Conservation (phyloP, 75 land plant genomes). For the Sequoiadendron giganteum region DNA sequence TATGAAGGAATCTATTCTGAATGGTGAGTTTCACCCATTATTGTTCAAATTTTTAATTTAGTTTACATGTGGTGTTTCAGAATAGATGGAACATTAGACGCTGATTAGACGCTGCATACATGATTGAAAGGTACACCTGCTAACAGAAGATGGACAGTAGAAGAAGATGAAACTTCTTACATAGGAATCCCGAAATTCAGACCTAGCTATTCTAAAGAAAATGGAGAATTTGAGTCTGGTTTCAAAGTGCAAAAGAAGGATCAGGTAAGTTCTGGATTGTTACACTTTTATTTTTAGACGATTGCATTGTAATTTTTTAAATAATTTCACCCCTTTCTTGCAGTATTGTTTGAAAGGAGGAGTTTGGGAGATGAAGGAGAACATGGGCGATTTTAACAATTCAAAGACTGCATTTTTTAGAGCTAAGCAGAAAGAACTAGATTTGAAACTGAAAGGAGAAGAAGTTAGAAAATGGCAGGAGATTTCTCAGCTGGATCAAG, state of each 20-base stretch:
- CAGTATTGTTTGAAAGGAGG: conserved; percentile 6
- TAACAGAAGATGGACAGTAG: conserved; percentile 22
- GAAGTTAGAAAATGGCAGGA: conserved; percentile 62
- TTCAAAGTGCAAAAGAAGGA: conserved; percentile 16
- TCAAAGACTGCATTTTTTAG: background rate
- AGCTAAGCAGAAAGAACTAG: conserved; percentile 25
- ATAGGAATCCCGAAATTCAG: conserved; percentile 37
- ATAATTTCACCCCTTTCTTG: background rate
- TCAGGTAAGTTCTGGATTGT: conserved; percentile 7
- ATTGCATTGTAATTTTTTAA: background rate
- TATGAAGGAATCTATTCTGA: conserved; percentile 27
- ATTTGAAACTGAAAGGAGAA: conserved; percentile 35
- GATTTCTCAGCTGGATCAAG: conserved; percentile 54
- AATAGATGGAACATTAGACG: background rate
- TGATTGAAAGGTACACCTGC: conserved; percentile 18
- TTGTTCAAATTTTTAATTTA: background rate
- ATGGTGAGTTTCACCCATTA: conserved; percentile 32
- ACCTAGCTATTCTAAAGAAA: conserved; percentile 54
- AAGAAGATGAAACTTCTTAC: conserved; percentile 35
- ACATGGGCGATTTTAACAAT: conserved; percentile 3
- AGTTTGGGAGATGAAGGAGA: conserved; percentile 8
- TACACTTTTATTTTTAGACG: background rate
- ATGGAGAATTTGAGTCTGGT: conserved; percentile 45
- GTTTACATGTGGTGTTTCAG: background rate
- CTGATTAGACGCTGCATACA: background rate